Evolutionary conservation across 352 stramenopile species (phyloP), one percentile per base, ranked within the genome.

Genomic region (Pythium sukuiense): DNA sequence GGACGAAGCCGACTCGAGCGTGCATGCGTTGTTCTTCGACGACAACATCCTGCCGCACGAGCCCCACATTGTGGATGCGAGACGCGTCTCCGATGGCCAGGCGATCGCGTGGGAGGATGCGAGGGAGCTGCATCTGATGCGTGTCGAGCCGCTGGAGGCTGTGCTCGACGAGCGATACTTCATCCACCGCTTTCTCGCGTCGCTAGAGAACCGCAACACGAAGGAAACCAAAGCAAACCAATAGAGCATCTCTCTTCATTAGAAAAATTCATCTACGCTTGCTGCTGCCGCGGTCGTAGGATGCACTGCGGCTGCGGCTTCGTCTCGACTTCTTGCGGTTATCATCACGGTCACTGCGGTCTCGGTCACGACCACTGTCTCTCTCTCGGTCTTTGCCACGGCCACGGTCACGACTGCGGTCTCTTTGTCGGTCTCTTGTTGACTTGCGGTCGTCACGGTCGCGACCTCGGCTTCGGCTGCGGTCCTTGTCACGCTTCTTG

Each of bases 21-120:
- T 82, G 11, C 78, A 88, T 62, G 56, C 72, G 24, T 59, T 93
- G 37, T 93, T 93, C 59, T 92, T 93, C n/a, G 85, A 93, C 52
- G 85, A 93, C 63, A 93, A 93, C 54, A 87, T 93, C 53, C 61
- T 93, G 2, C 6, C 53, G 0, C 67, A 88, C 29, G 81, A 91
- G 26, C 75, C 85, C 8, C 85, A 92, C 59, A 93, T 93, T 55
- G 81, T 92, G 14, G 85, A 93, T 43, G 81, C 71, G 12, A 71
- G 85, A 12, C 52, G 65, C 11, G 72, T 71, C 20, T 67, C 72
- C 4, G 72, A 76, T 18, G 61, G 69, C 8, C 32, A 49, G 3
- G 26, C 72, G 2, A 8, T 91, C 16, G 29, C 53, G 5, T 92
- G 86, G 62, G 64, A 74, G 0, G 33, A 65, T 0, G 75, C 75